A percentile compares a stretch with the other conserved stretches of the same genome.
Conservation (phyloP, 78 protist genomes). For the Dictyostelium discoideum region DNA sequence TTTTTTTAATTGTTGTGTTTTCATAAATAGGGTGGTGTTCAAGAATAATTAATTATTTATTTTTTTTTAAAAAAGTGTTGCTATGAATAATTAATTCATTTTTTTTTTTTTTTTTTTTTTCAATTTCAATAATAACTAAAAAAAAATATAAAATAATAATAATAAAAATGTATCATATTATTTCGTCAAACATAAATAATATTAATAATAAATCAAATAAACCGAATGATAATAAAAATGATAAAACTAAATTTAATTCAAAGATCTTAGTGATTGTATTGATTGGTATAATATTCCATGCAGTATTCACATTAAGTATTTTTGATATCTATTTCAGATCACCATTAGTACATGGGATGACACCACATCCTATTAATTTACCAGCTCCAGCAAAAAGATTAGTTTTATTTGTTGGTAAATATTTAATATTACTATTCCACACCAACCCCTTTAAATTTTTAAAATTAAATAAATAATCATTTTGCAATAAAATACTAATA, state of each 20-base stretch:
- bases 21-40: background rate
- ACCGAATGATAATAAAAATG: background rate
- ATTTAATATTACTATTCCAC: background rate
- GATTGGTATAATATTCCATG: slow-evolving; percentile 86
- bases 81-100: background rate
- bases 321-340: slow-evolving; percentile 94
- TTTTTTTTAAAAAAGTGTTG: background rate
- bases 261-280: slow-evolving; percentile 55
- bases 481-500: too few relatives aligned
- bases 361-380: slow-evolving; percentile 5
- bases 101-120: too few relatives aligned
- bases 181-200: slow-evolving; percentile 46
- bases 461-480: background rate
- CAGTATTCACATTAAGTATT: slow-evolving; percentile 50
- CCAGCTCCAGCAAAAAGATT: slow-evolving; percentile 85
- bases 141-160: background rate
- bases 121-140: too few relatives aligned
- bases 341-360: slow-evolving; percentile 92
- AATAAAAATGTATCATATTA: slow-evolving; percentile 59
- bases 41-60: background rate
- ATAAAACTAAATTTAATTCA: slow-evolving; percentile 39
- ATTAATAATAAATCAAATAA: background rate
- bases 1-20: background rate
- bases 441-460: background rate
- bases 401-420: slow-evolving; percentile 87